These are phyloP conservation scores for Lepiota brunneoincarnata DNA, from an alignment of 768 basidiomycete genomes.

Conservation along the genomic window DNA sequence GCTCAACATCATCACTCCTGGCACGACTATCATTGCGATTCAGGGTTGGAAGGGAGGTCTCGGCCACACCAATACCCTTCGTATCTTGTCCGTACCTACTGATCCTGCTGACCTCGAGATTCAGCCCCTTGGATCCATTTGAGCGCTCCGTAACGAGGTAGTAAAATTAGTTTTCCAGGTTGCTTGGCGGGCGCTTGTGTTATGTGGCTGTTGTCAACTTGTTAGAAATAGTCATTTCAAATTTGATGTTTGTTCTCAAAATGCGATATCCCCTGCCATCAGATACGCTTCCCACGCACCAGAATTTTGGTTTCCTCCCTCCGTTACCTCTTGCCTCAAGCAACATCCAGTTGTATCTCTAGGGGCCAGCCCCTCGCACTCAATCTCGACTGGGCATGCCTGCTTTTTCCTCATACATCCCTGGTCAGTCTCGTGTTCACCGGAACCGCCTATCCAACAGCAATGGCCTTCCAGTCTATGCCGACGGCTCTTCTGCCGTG, in stretches of 20 bases:
- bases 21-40: constrained; percentile 88
- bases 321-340: background rate
- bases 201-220: background rate
- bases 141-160: background rate
- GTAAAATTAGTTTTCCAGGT: background rate
- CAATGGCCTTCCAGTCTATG: constrained; percentile 32
- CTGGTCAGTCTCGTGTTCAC: constrained; percentile 45
- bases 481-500: constrained; percentile 48
- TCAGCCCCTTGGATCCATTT: constrained; percentile 49
- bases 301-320: background rate
- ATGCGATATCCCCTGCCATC: background rate
- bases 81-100: constrained; percentile 80
- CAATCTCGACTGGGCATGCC: constrained; percentile 38
- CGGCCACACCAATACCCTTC: constrained; percentile 91
- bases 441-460: constrained; percentile 27
- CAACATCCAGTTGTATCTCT: background rate
- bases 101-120: constrained; percentile 75
- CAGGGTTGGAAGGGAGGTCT: constrained; percentile 99
- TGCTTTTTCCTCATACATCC: constrained; percentile 44
- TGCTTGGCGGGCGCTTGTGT: background rate
- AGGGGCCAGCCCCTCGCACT: background rate
- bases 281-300: constrained; percentile 7
- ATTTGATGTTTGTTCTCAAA: background rate
- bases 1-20: constrained; percentile 84
- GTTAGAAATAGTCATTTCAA: background rate